A percentile compares a stretch with the other conserved stretches of the same genome.
phyloP scores from a whole-genome alignment of 2,329 filamentous ascomycete genomes.

The Penicillium sp. region DNA sequence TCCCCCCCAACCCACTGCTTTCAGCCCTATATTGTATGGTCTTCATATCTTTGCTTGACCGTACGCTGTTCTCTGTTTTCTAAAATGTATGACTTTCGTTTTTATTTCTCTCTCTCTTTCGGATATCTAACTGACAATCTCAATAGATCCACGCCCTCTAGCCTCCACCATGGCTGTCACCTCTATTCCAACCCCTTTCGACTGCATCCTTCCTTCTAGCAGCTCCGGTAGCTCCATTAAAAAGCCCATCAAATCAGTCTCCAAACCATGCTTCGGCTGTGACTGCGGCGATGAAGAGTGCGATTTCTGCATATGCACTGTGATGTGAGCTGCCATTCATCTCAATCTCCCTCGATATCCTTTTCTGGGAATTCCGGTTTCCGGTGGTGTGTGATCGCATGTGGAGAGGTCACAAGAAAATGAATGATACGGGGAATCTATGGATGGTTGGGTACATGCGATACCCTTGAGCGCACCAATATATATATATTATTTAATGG shows the following conservation, averaged over 20 bases:
- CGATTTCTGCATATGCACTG: constrained; percentile 42
- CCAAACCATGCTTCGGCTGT: constrained; percentile 44
- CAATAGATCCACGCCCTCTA: not conserved
- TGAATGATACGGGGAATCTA: no score
- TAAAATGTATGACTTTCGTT: no score
- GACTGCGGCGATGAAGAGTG: constrained; percentile 43
- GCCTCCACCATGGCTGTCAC: constrained; percentile 13
- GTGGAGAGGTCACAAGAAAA: not conserved
- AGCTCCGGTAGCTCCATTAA: constrained; percentile 35
- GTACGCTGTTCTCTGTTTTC: not conserved
- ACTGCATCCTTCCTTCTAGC: constrained; percentile 37
- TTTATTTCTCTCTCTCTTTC: not conserved
- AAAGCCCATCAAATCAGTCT: constrained; percentile 39
- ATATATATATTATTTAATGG: not conserved
- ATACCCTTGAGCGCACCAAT: not conserved
- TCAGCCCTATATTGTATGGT: not conserved
- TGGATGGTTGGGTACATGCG: not conserved
- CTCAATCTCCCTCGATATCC: not conserved
- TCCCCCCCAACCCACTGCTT: not conserved
- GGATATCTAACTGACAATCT: not conserved
- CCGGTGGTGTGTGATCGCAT: not conserved
- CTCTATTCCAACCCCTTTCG: constrained; percentile 26
- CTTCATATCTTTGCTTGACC: not conserved
- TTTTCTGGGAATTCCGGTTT: not conserved
- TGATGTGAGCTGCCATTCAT: constrained; percentile 33